Conservation (phyloP, 805 yeast species). For the Yarrowia porcina region DNA sequence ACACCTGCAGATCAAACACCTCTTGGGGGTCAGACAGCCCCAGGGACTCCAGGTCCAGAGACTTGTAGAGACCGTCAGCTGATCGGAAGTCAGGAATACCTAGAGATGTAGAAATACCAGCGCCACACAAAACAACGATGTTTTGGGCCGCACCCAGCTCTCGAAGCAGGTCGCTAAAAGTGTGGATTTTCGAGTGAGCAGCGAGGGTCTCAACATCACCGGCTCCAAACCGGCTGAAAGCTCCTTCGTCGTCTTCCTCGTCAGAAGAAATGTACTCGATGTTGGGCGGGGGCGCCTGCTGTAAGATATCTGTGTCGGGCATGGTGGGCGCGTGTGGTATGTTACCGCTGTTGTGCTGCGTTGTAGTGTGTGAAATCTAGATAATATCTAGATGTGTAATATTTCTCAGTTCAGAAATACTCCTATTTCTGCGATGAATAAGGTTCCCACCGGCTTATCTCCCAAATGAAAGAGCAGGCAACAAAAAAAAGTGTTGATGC, state of each 20-base stretch:
- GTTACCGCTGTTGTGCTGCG: not conserved
- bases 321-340: not conserved
- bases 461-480: not conserved
- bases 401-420: too few species aligned
- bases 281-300: not conserved
- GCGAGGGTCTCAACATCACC: not conserved
- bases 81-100: slow-evolving; percentile 95
- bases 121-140: slow-evolving; percentile 80
- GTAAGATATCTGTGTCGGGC: not conserved
- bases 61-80: slow-evolving; percentile 77
- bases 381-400: too few species aligned
- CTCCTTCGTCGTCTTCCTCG: not conserved
- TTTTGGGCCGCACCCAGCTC: slow-evolving; percentile 55
- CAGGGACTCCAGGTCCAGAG: slow-evolving; percentile 52
- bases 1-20: slow-evolving; percentile 73
- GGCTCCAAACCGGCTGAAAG: not conserved
- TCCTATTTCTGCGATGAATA: too few species aligned
- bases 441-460: too few species aligned
- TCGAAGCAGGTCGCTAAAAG: slow-evolving; percentile 56
- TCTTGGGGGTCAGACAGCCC: slow-evolving; percentile 87
- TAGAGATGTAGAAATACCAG: slow-evolving; percentile 84
- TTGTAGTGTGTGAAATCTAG: too few species aligned
- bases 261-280: slow-evolving; percentile 16
- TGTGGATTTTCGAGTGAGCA: slow-evolving; percentile 32
- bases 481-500: not conserved